Conservation (phyloP, 495 filamentous ascomycete genomes). For the Neurospora tetrasperma region DNA sequence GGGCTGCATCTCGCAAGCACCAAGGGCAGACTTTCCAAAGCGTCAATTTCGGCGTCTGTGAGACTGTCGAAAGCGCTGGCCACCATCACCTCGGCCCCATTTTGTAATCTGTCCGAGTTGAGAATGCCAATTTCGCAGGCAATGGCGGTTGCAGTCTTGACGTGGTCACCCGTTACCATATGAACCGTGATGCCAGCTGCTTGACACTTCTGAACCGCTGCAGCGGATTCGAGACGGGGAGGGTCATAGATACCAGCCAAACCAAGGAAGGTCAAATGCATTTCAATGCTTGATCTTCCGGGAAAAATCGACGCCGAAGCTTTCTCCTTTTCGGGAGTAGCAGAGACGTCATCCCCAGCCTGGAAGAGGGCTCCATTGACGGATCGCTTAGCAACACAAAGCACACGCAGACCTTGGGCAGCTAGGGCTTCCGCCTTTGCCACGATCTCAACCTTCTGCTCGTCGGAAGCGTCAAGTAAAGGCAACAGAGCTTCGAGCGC, state of each 20-base stretch:
- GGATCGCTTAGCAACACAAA: constrained; percentile 56
- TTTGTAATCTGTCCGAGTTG: constrained; percentile 29
- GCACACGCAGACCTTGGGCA: constrained; percentile 64
- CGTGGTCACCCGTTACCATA: constrained; percentile 78
- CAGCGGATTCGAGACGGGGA: constrained; percentile 55
- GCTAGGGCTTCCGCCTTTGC: constrained; percentile 53
- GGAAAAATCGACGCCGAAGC: constrained; percentile 6
- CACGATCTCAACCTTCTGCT: constrained; percentile 47
- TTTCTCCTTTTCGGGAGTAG: constrained; percentile 5
- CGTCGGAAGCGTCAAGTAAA: constrained; percentile 46
- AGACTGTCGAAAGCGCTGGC: constrained; percentile 52
- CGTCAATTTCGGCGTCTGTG: constrained; percentile 47
- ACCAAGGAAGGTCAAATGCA: constrained; percentile 48
- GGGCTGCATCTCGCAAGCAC: constrained; percentile 57
- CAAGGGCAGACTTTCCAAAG: constrained; percentile 45
- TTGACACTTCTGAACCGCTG: constrained; percentile 53
- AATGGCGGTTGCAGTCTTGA: constrained; percentile 63
- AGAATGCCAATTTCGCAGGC: constrained; percentile 67
- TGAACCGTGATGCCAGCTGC: constrained; percentile 64
- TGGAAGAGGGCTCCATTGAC: constrained; percentile 3
- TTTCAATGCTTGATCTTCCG: constrained; percentile 39
- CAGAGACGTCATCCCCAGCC: background rate
- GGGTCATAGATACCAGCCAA: constrained; percentile 64
- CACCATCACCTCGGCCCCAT: constrained; percentile 45
- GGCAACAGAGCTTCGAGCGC: constrained; percentile 70